Evolutionary conservation across 148 eudicot species (phyloP).

Genomic region (Fagopyrum esculentum): DNA sequence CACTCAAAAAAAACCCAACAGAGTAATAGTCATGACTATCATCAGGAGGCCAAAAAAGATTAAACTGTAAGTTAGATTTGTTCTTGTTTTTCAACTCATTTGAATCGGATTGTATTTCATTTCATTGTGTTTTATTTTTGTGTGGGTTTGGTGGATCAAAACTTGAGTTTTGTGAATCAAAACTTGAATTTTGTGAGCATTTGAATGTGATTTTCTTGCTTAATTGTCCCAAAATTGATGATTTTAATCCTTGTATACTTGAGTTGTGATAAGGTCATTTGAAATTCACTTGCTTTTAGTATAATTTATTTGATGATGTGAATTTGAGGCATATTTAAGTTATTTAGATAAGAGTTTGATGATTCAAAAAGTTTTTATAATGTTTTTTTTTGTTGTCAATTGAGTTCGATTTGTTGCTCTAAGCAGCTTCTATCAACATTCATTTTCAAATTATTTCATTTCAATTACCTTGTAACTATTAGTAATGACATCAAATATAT

Average conservation of each 20-base stretch:
- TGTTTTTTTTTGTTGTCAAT: background rate
- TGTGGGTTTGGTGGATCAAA: background rate
- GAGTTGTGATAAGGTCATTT: background rate
- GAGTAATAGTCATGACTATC: no score
- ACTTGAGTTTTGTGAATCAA: background rate
- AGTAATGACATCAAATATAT: no score
- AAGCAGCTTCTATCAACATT: background rate
- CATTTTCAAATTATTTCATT: background rate
- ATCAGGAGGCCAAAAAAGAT: conserved; percentile 32
- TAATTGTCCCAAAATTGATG: background rate
- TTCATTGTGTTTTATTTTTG: background rate
- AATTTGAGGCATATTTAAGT: background rate
- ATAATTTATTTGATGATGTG: background rate
- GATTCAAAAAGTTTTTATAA: background rate
- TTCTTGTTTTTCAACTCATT: background rate
- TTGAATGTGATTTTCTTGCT: background rate
- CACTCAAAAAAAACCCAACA: no score
- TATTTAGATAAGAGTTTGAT: background rate
- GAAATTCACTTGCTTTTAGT: background rate
- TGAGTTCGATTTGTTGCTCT: background rate
- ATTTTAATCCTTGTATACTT: background rate
- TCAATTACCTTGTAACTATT: background rate
- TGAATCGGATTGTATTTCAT: background rate
- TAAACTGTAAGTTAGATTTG: conserved; percentile 31
- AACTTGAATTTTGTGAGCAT: background rate